Evolutionary conservation across 805 yeast species (phyloP), one percentile per base, ranked within the genome.

Genomic region (Candida sakaeoensis): DNA sequence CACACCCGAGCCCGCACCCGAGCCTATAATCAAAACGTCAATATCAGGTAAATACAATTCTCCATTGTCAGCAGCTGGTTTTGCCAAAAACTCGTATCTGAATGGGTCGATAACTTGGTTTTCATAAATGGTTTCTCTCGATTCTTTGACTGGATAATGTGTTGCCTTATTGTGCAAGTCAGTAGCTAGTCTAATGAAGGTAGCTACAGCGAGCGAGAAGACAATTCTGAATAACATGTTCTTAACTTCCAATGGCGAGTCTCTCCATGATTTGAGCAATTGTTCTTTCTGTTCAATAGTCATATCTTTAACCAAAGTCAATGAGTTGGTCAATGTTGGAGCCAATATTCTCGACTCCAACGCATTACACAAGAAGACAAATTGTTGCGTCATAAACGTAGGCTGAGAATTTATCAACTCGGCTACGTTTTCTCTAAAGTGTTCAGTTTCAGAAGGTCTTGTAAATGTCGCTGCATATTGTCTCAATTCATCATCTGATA

Each of bases 1-100:
- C 0, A 75, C 80, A 7, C 79, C 78, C 1, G 77, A 76, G 5
- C 79, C 75, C 9, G 72, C 53, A 1, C 82, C 82, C 3, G 77
- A 70, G 3, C 82, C 81, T 26, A 75, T 60, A 26, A 76, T 62
- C 9, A 71, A 54, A 2, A 59, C 77, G 42, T 75, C 79, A 23
- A 65, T 47, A 13, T 61, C 53, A 5, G 69, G 66, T 33, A 67
- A 39, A 41, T 59, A 54, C 28, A 67, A 53, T 42, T 63, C 70
- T 3, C 46, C 39, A 14, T 54, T 53, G 8, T 61, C 56, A 10
- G 47, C 33, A 1, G 29, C 42, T 4, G 70, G 71, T 24, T 62
- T 55, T 1, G 47, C 55, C 42, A 64, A 48, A 54, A 61, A 57
- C 9, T 47, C 43, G 44, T 63, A 61, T 33, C 44, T 49, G 43